Percentiles rank a stretch among this genome's conserved stretches.
phyloP scores from a whole-genome alignment of 495 filamentous ascomycete genomes.

The Bacidia rubella region DNA sequence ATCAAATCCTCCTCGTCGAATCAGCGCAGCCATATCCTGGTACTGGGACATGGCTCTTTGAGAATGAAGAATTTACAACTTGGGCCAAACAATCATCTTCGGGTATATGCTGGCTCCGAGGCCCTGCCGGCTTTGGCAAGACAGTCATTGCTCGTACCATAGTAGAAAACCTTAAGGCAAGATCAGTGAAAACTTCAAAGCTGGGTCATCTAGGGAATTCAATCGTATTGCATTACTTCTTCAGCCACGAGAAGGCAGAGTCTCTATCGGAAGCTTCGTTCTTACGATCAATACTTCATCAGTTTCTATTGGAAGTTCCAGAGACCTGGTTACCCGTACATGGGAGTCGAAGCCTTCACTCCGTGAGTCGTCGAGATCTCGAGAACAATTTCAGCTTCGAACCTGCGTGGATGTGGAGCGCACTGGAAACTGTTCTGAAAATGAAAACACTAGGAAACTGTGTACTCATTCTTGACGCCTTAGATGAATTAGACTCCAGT shows the following conservation, averaged over 20 bases:
- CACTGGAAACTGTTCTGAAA: background rate
- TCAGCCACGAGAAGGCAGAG: background rate
- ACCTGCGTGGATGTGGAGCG: background rate
- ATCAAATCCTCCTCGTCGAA: background rate
- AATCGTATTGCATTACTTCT: background rate
- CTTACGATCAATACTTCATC: constrained; percentile 2
- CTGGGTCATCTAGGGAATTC: background rate
- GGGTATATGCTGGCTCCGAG: background rate
- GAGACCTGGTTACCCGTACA: background rate
- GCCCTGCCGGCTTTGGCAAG: constrained; percentile 1
- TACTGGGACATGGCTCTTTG: constrained; percentile 1
- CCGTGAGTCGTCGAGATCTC: background rate
- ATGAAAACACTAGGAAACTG: background rate
- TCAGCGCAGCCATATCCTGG: background rate
- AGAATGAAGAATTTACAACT: background rate
- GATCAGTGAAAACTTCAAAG: background rate
- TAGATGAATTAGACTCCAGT: background rate
- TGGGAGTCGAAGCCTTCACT: background rate
- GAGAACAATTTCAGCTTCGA: background rate
- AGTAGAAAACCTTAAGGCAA: background rate
- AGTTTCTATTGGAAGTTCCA: constrained; percentile 2
- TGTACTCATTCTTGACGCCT: background rate
- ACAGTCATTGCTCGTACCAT: constrained; percentile 4
- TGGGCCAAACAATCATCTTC: background rate
- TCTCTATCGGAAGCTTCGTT: background rate